phyloP scores from a whole-genome alignment of 2,329 filamentous ascomycete species.

The Fusarium buharicum region DNA sequence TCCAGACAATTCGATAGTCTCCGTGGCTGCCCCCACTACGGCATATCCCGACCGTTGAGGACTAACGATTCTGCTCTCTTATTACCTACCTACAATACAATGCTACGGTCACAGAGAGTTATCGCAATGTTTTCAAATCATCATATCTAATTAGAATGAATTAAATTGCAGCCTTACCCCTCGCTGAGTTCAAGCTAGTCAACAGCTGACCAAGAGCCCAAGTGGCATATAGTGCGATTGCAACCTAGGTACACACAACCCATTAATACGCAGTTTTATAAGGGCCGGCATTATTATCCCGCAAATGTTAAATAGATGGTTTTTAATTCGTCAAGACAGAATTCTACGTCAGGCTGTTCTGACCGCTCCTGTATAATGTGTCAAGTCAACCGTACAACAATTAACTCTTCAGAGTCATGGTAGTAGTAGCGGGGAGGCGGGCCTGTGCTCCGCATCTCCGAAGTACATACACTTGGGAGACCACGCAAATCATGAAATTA shows the following conservation, averaged over 20 bases:
- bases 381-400: constrained; percentile 3
- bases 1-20: constrained; percentile 29
- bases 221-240: too few relatives aligned
- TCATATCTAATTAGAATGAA: too few relatives aligned
- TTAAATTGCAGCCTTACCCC: too few relatives aligned
- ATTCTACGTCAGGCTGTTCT: constrained; percentile 3
- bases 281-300: constrained; percentile 11
- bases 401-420: constrained; percentile 21
- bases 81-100: too few relatives aligned
- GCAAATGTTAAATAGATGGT: not conserved
- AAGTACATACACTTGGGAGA: not conserved
- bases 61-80: not conserved
- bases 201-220: too few relatives aligned
- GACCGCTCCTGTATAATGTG: constrained; percentile 1
- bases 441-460: constrained; percentile 7
- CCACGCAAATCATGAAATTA: not conserved
- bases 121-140: too few relatives aligned
- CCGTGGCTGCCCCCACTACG: constrained; percentile 17
- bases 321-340: not conserved
- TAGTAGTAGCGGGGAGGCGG: constrained; percentile 21
- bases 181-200: too few relatives aligned
- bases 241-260: too few relatives aligned
- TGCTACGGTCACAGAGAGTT: too few relatives aligned
- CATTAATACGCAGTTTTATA: too few relatives aligned
- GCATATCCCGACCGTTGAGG: constrained; percentile 38